phyloP scores from a whole-genome alignment of 2,329 filamentous ascomycete genomes.

The Thermothelomyces thermophilus region DNA sequence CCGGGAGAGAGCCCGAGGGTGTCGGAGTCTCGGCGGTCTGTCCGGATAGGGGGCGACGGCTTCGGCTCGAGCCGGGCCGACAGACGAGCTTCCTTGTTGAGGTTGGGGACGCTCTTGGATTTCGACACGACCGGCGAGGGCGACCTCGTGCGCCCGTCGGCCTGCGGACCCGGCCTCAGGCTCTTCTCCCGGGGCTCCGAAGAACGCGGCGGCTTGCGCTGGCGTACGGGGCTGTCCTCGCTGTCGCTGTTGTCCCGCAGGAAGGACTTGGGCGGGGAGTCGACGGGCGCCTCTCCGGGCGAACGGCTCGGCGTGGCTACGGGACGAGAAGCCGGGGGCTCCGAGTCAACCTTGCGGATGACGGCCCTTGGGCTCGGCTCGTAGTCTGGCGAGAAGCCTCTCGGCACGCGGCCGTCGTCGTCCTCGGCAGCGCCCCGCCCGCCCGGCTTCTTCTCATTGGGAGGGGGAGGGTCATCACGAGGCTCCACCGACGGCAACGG shows the following conservation, averaged over 20 bases:
- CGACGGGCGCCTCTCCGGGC: slow-evolving; percentile 28
- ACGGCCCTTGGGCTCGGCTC: slow-evolving; percentile 64
- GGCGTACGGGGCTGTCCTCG: slow-evolving; percentile 33
- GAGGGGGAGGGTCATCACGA: background rate
- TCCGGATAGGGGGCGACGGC: slow-evolving; percentile 26
- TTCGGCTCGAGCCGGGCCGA: slow-evolving; percentile 15
- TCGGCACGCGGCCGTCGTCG: slow-evolving; percentile 31
- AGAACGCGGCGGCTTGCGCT: slow-evolving; percentile 13
- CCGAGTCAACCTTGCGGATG: slow-evolving; percentile 55
- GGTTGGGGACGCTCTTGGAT: slow-evolving; percentile 26
- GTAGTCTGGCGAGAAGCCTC: slow-evolving; percentile 70
- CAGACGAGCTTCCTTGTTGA: slow-evolving; percentile 16
- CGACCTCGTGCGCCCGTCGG: slow-evolving; percentile 18
- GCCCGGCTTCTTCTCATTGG: background rate
- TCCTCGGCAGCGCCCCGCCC: background rate
- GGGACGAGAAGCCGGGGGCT: slow-evolving; percentile 8
- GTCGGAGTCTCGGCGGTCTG: slow-evolving; percentile 32
- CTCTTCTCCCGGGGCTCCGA: slow-evolving; percentile 11
- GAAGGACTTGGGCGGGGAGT: slow-evolving; percentile 39
- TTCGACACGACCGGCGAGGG: slow-evolving; percentile 25
- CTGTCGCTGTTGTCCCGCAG: slow-evolving; percentile 47
- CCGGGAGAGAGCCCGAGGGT: slow-evolving; percentile 37
- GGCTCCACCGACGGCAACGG: slow-evolving; percentile 18
- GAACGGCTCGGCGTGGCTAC: slow-evolving; percentile 34
- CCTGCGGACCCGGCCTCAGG: slow-evolving; percentile 14